Percentiles rank a stretch among this genome's conserved stretches.
These are phyloP conservation scores for Hypoxylon sp. DNA, from an alignment of 2,329 filamentous ascomycete genomes.

Conservation along the genomic window DNA sequence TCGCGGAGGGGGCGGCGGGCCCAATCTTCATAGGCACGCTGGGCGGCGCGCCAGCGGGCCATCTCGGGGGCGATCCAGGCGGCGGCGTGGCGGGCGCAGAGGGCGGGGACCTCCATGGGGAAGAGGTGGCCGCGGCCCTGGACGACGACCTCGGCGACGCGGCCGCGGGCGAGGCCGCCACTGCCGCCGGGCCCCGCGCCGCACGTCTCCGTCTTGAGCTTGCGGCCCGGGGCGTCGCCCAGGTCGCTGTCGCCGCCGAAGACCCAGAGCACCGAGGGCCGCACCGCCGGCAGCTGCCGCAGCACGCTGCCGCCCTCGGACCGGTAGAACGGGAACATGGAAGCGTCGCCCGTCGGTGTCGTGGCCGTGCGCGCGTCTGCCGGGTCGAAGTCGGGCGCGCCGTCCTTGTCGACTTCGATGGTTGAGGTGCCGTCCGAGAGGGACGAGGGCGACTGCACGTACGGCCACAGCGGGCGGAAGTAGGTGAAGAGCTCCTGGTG, in stretches of 20 bases:
- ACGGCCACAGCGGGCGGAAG: conserved; percentile 65
- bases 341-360: conserved; percentile 43
- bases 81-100: conserved; percentile 69
- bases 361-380: conserved; percentile 47
- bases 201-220: conserved; percentile 69
- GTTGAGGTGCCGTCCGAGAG: conserved; percentile 44
- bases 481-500: conserved; percentile 89
- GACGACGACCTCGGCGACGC: conserved; percentile 72
- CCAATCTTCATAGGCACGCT: conserved; percentile 66
- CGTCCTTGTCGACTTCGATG: conserved; percentile 53
- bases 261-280: conserved; percentile 73
- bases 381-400: conserved; percentile 57
- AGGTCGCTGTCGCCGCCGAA: conserved; percentile 69
- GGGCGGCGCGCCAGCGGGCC: conserved; percentile 62
- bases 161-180: conserved; percentile 67
- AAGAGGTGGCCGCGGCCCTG: conserved; percentile 78
- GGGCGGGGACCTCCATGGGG: conserved; percentile 77
- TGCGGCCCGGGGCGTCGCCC: conserved; percentile 57
- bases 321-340: conserved; percentile 69
- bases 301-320: conserved; percentile 68
- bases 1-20: conserved; percentile 55
- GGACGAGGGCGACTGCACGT: conserved; percentile 45
- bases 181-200: conserved; percentile 73
- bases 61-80: conserved; percentile 66
- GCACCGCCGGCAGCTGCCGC: conserved; percentile 63